These are phyloP conservation scores for Diaporthe eres DNA, from an alignment of 2,329 filamentous ascomycete genomes.

Conservation along the genomic window DNA sequence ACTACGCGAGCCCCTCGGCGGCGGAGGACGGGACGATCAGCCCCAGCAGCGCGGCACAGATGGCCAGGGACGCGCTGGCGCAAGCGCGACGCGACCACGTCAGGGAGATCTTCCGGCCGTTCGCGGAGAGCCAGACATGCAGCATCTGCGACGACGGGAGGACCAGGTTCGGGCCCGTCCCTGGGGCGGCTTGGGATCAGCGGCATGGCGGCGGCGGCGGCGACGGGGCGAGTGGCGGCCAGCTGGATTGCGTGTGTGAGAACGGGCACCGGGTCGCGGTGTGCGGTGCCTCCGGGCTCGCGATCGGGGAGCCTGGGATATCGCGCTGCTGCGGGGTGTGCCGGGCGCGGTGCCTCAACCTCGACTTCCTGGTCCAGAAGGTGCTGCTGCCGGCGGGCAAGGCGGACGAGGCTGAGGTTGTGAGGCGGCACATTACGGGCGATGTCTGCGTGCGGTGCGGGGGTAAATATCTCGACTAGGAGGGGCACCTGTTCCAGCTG, in stretches of 20 bases:
- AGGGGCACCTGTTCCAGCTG: not conserved
- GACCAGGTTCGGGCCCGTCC: slow-evolving; percentile 13
- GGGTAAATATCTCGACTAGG: slow-evolving; percentile 54
- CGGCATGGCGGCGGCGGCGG: no score
- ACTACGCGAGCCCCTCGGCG: slow-evolving; percentile 38
- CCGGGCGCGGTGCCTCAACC: slow-evolving; percentile 63
- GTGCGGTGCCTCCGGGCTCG: slow-evolving; percentile 67
- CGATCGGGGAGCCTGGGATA: slow-evolving; percentile 67
- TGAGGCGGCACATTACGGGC: slow-evolving; percentile 43
- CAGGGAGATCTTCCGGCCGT: slow-evolving; percentile 55
- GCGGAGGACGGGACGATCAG: slow-evolving; percentile 19
- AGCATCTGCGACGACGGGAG: slow-evolving; percentile 59
- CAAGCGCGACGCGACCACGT: slow-evolving; percentile 44
- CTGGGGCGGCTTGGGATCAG: not conserved
- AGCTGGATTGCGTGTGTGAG: slow-evolving; percentile 48
- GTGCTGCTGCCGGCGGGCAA: slow-evolving; percentile 40
- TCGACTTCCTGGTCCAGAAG: slow-evolving; percentile 56
- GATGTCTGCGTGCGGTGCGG: slow-evolving; percentile 52
- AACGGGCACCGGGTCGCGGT: slow-evolving; percentile 55
- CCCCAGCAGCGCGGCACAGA: slow-evolving; percentile 8
- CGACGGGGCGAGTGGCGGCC: not conserved
- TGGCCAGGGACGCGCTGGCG: slow-evolving; percentile 18
- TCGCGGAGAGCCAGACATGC: slow-evolving; percentile 57
- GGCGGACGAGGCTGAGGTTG: slow-evolving; percentile 42
- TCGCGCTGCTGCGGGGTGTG: slow-evolving; percentile 70